A percentile compares a stretch with the other conserved stretches of the same genome.
Conservation (phyloP, 371 early-diverging fungal genomes). For the Mortierella sp. region DNA sequence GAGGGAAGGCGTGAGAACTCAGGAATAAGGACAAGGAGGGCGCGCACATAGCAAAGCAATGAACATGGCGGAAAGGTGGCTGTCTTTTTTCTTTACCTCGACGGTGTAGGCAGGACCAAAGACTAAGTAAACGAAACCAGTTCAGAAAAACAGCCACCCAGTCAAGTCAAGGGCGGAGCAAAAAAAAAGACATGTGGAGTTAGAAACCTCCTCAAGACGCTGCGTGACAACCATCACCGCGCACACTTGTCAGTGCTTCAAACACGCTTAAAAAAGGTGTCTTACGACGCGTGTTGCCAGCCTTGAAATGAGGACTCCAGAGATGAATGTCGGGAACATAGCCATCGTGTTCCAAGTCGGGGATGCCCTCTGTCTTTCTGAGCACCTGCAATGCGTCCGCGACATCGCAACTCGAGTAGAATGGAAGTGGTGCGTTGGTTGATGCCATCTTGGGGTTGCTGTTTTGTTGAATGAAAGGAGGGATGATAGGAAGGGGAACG, state of each 20-base stretch:
- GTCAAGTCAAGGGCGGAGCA: not conserved
- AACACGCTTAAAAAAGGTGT: not conserved
- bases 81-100: slow-evolving; percentile 60
- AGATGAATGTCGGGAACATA: slow-evolving; percentile 78
- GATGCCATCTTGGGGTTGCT: slow-evolving; percentile 8
- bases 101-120: slow-evolving; percentile 86
- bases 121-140: slow-evolving; percentile 52
- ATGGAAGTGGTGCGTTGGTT: slow-evolving; percentile 29
- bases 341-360: slow-evolving; percentile 56
- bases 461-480: not conserved
- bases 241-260: too few species aligned
- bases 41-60: not conserved
- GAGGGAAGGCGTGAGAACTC: not conserved
- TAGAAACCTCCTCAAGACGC: too few species aligned
- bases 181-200: not conserved
- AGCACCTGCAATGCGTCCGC: slow-evolving; percentile 81
- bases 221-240: too few species aligned
- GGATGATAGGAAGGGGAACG: not conserved
- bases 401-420: slow-evolving; percentile 63
- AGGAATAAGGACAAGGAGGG: not conserved
- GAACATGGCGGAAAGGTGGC: too few species aligned
- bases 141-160: not conserved
- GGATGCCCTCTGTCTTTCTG: slow-evolving; percentile 17
- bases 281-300: slow-evolving; percentile 62
- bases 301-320: slow-evolving; percentile 74